These are phyloP conservation scores for Taiozyma sp. DNA, from an alignment of 1,139 yeast species.

Conservation along the genomic window DNA sequence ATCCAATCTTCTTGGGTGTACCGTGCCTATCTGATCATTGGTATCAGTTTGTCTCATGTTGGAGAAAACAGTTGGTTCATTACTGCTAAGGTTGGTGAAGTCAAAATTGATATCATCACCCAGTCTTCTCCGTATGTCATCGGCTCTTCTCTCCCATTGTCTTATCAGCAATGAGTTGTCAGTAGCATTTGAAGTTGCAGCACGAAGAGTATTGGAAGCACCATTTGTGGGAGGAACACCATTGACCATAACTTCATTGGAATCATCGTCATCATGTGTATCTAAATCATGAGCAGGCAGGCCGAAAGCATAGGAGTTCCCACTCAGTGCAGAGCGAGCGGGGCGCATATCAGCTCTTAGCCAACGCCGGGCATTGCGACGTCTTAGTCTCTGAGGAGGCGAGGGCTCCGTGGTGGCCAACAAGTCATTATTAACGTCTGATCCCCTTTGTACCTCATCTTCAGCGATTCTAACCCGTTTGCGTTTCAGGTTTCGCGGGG, in stretches of 20 bases:
- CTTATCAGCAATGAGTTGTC: neutral
- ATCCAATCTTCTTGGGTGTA: neutral
- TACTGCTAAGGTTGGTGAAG: neutral
- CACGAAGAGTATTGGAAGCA: neutral
- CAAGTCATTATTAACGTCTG: neutral
- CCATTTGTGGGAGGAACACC: neutral
- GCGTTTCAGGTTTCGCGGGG: neutral
- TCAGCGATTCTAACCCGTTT: slow-evolving; percentile 7
- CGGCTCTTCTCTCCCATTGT: slow-evolving; percentile 6
- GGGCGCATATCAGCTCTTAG: neutral
- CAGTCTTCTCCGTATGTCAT: slow-evolving; percentile 4
- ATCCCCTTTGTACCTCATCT: neutral
- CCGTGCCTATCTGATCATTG: neutral
- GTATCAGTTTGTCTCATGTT: neutral
- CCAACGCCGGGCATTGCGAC: slow-evolving; percentile 8
- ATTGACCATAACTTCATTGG: neutral
- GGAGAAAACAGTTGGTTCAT: neutral
- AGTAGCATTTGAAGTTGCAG: neutral
- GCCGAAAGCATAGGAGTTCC: neutral
- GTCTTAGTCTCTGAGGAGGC: neutral
- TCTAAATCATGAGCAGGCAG: neutral
- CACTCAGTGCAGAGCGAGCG: neutral
- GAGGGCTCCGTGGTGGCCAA: neutral
- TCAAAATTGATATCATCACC: slow-evolving; percentile 5
- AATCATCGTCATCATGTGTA: neutral